Base-by-base conservation (phyloP, 2,329 filamentous ascomycete genomes). In the Sphaerulina populicola region DNA sequence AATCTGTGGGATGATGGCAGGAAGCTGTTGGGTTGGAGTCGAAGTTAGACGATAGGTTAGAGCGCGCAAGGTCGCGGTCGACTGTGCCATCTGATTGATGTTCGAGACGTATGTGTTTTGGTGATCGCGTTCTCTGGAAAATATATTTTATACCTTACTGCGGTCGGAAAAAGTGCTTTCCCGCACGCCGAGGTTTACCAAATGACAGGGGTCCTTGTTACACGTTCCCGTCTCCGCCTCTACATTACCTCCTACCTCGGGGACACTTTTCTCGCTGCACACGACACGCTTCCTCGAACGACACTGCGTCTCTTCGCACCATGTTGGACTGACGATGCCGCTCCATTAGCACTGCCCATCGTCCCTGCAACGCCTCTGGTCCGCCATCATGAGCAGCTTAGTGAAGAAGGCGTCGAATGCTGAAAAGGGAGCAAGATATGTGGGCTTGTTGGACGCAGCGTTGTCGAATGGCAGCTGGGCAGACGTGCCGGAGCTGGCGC, bases 381-480 rank as follows among this genome's bases (percentile, higher is more conserved):
- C 45, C 49, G 48, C 27, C 55, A 47, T 50, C 11, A 66, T 64
- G 64, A 63, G 61, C 55, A 39, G 46, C 14, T 27, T 49, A 9
- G 50, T 59, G 43, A 55, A 54, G 52, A 55, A 49, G 18, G 49
- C 54, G 23, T 49, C 57, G 45, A 64, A 62, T 51, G 29, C 61
- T 21, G 64, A 64, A 39, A 98, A 98, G 74, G 90, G 83, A 56
- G 78, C 78, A 61, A 81, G 83, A 67, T 97, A 97, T 71, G 78
- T 95, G 60, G 77, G 80, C 66, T 81, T 82, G 70, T 80, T 98
- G 65, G 88, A 97, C 68, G 79, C 83, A 61, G 89, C 88, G 59
- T 85, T 93, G 64, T 94, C 88, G 70, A 83, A 91, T 64, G 89
- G 86, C 47, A 83, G 83, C 68, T 98, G 93, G 93, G 77, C 82